Percentiles rank a stretch among this genome's conserved stretches.
Conservation (phyloP, 1,284 basidiomycete genomes). For the Polyporus tsugae region DNA sequence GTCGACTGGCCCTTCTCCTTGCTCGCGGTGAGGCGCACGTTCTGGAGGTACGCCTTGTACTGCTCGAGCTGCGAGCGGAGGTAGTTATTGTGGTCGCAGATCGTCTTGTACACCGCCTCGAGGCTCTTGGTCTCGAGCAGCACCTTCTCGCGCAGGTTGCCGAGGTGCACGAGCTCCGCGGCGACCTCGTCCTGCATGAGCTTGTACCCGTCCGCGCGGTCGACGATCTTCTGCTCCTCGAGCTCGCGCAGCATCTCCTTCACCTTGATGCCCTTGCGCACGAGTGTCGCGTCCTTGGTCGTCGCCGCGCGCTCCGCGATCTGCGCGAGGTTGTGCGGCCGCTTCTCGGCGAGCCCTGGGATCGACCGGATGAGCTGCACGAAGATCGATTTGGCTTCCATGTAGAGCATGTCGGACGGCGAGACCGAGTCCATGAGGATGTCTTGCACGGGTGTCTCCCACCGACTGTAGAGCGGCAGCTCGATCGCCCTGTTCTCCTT, state of each 20-base stretch:
- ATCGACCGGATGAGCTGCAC: slow-evolving; percentile 97
- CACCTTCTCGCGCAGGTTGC: slow-evolving; percentile 97
- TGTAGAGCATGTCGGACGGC: slow-evolving; percentile 98
- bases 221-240: slow-evolving; percentile 90
- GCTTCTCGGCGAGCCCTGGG: slow-evolving; percentile 83
- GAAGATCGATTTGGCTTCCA: slow-evolving; percentile 99
- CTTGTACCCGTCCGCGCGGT: slow-evolving; percentile 84
- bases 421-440: slow-evolving; percentile 98
- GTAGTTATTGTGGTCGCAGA: slow-evolving; percentile 99
- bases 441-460: slow-evolving; percentile 99
- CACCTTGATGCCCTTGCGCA: slow-evolving; percentile 97
- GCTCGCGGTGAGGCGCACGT: slow-evolving; percentile 89
- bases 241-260: slow-evolving; percentile 98
- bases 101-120: slow-evolving; percentile 98
- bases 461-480: slow-evolving; percentile 92
- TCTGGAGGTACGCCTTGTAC: slow-evolving; percentile 99
- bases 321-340: slow-evolving; percentile 88
- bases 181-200: slow-evolving; percentile 98
- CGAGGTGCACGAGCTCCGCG: slow-evolving; percentile 94
- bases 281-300: slow-evolving; percentile 94
- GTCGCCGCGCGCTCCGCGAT: slow-evolving; percentile 97
- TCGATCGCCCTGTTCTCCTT: slow-evolving; percentile 98
- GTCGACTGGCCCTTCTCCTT: slow-evolving; percentile 87
- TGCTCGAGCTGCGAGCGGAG: slow-evolving; percentile 96
- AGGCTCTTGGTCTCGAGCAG: slow-evolving; percentile 91